Percentiles rank a stretch among this genome's conserved stretches.
phyloP scores from a whole-genome alignment of 2,329 filamentous ascomycete genomes.

The Cercospora beticola region DNA sequence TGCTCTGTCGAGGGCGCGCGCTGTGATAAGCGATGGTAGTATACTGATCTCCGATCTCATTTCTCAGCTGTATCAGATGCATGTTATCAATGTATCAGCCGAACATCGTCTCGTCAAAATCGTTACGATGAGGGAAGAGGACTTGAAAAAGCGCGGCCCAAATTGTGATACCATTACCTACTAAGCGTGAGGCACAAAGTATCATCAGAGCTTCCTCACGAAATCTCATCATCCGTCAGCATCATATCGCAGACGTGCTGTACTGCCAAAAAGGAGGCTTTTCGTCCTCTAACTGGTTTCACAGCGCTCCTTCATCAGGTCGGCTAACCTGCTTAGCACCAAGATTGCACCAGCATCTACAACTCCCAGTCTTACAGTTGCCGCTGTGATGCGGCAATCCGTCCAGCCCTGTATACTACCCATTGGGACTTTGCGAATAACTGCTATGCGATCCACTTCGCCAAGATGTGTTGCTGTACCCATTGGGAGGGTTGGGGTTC shows the following conservation, averaged over 20 bases:
- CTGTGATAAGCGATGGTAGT: neutral
- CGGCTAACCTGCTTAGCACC: neutral
- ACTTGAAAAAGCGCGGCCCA: neutral
- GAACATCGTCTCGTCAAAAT: neutral
- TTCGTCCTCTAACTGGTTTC: neutral
- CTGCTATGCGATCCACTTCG: constrained; percentile 15
- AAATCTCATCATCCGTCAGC: neutral
- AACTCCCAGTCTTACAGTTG: neutral
- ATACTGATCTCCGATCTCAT: neutral
- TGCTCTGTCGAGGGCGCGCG: neutral
- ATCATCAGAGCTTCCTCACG: constrained; percentile 1
- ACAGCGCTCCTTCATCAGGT: neutral
- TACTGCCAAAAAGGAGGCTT: neutral
- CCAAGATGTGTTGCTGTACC: constrained; percentile 14
- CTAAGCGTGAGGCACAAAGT: neutral
- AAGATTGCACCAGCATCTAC: neutral
- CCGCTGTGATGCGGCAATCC: neutral
- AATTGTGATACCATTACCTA: neutral
- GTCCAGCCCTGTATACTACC: constrained; percentile 2
- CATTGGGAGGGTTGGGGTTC: constrained; percentile 9
- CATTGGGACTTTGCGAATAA: constrained; percentile 20
- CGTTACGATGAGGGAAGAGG: neutral
- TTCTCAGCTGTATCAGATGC: neutral
- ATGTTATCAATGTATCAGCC: neutral
- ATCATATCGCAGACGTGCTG: constrained; percentile 7